Conservation (phyloP, 805 yeast species). For the Cyberlindnera euphorbiae region DNA sequence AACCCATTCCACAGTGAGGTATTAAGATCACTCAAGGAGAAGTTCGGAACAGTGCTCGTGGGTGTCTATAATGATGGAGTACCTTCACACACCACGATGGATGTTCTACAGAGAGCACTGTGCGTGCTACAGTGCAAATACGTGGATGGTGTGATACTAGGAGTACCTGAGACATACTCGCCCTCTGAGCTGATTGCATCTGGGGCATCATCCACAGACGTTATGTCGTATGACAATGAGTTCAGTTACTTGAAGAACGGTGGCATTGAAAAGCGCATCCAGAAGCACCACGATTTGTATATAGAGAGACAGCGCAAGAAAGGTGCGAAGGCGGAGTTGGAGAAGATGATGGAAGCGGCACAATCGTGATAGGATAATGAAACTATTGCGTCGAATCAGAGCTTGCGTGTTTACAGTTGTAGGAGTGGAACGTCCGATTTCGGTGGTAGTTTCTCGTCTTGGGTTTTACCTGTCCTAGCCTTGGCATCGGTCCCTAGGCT, state of each 20-base stretch:
- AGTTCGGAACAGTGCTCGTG: constrained; percentile 45
- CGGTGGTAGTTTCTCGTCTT: too few species aligned
- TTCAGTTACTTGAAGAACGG: constrained; percentile 63
- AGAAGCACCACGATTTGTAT: constrained; percentile 60
- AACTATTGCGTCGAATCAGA: too few species aligned
- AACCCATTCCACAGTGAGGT: constrained; percentile 90
- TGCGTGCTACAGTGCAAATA: constrained; percentile 86
- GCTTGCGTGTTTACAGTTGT: too few species aligned
- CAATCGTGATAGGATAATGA: too few species aligned
- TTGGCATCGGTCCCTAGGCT: too few species aligned
- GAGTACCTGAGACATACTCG: constrained; percentile 8
- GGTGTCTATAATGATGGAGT: constrained; percentile 68
- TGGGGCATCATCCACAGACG: constrained; percentile 4
- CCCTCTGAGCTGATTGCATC: constrained; percentile 11
- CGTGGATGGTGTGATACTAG: constrained; percentile 71
- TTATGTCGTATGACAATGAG: constrained; percentile 44
- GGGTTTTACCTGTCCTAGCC: too few species aligned
- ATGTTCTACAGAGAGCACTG: constrained; percentile 74
- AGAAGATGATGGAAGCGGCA: constrained; percentile 25
- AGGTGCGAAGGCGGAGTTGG: constrained; percentile 70
- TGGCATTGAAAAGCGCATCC: constrained; percentile 71
- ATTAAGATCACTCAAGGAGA: constrained; percentile 42
- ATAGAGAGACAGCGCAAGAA: constrained; percentile 84
- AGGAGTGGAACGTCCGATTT: too few species aligned
- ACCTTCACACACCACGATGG: constrained; percentile 78